phyloP scores from a whole-genome alignment of 2,329 filamentous ascomycete species.

The Aspergillus ustus region DNA sequence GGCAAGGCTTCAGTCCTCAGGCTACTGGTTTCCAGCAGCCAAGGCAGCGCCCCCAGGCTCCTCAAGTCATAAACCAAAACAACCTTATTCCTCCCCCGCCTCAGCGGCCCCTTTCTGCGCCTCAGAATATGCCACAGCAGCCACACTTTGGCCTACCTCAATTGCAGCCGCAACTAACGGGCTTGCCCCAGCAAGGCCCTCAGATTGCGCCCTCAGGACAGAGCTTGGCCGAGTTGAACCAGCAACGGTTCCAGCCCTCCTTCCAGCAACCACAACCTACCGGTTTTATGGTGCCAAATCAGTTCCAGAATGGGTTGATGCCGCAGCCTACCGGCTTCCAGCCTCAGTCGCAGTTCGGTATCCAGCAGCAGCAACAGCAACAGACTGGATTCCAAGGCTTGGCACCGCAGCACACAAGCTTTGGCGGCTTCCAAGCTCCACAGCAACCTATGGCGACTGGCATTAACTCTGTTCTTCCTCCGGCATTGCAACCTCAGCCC shows the following conservation, averaged over 20 bases:
- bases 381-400: conserved; percentile 52
- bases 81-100: conserved; percentile 78
- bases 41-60: conserved; percentile 72
- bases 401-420: conserved; percentile 60
- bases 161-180: conserved; percentile 84
- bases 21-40: conserved; percentile 49
- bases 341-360: conserved; percentile 51
- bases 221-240: conserved; percentile 73
- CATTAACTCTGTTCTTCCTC: conserved; percentile 58
- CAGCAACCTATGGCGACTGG: conserved; percentile 56
- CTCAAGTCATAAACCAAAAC: conserved; percentile 64
- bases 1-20: conserved; percentile 39
- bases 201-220: conserved; percentile 75
- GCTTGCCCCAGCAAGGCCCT: conserved; percentile 59
- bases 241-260: conserved; percentile 65
- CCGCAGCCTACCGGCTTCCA: conserved; percentile 55
- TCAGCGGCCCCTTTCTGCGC: conserved; percentile 81
- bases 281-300: conserved; percentile 56
- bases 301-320: conserved; percentile 47
- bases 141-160: conserved; percentile 74
- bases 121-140: conserved; percentile 74
- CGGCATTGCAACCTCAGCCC: conserved; percentile 55
- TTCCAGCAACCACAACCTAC: conserved; percentile 68
- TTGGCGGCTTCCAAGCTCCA: conserved; percentile 51
- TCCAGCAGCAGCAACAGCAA: conserved; percentile 40